Percentiles rank a stretch among this genome's conserved stretches.
phyloP scores from a whole-genome alignment of 2,329 filamentous ascomycete genomes.

The Whalleya microplaca region DNA sequence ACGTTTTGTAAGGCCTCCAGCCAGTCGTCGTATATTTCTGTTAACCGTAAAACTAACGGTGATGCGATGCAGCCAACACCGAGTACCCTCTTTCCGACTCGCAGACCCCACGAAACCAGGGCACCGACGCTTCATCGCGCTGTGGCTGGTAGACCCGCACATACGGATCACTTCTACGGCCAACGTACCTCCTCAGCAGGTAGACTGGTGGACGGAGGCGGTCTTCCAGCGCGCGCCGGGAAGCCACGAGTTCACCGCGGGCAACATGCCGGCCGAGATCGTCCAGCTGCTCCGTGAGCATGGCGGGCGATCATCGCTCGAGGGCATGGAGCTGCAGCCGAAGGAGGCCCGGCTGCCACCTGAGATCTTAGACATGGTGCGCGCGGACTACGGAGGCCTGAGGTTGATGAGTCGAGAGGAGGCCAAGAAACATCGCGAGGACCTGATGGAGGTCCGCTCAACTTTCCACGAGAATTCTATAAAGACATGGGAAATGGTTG shows the following conservation, averaged over 20 bases:
- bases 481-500: too few relatives aligned
- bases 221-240: neutral
- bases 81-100: constrained; percentile 51
- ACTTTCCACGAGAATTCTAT: too few relatives aligned
- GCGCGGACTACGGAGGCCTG: neutral
- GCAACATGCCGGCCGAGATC: constrained; percentile 14
- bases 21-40: too few relatives aligned
- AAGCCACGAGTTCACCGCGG: too few relatives aligned
- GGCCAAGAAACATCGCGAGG: constrained; percentile 14
- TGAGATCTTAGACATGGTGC: constrained; percentile 14
- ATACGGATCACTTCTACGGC: constrained; percentile 47
- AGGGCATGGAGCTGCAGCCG: neutral
- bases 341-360: neutral
- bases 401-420: constrained; percentile 13
- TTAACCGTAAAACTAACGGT: too few relatives aligned
- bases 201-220: constrained; percentile 42
- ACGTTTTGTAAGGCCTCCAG: constrained; percentile 23
- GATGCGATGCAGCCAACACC: constrained; percentile 42
- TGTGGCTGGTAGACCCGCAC: constrained; percentile 64
- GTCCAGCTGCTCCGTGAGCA: constrained; percentile 8
- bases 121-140: constrained; percentile 61
- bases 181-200: constrained; percentile 50
- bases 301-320: neutral
- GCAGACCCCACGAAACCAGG: constrained; percentile 55
- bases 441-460: constrained; percentile 20